Base-by-base conservation (phyloP, 2,329 filamentous ascomycete genomes). In the Venturia asperata region DNA sequence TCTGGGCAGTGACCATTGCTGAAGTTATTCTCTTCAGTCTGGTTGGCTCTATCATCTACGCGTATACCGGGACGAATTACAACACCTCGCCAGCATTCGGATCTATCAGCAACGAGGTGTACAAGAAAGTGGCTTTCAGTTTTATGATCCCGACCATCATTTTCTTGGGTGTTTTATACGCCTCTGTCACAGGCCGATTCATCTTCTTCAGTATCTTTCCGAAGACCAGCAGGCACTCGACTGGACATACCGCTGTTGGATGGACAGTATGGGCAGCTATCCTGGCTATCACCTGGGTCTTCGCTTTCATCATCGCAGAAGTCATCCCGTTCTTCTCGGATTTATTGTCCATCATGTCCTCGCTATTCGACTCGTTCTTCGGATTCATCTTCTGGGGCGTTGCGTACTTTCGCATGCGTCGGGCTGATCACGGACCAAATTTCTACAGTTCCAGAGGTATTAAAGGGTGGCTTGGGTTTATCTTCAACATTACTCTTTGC, bases 61-160 rank as follows among this genome's bases (percentile, higher is more conserved):
- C 82, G n/a, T 96, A 91, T 74, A 92, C 89, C 0, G 92, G 92
- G 61, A 92, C 88, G 64, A 88, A 96, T 73, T 96, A 96, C 80
- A 91, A 92, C 78, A 92, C 88, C 0, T 81, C 90, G 0, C 92
- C 92, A 0, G 92, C 92, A 0, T 97, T 97, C 70, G 92, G 91
- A 13, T 92, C 90, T 0, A 80, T 97, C 27, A 82, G 88, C 52
- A 85, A 90, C 60, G 80, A 84, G 24, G 68, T 88, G 1, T 94
- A 88, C 78, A 92, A 94, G 79, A 96, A 96, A 79, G 83, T 94
- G 1, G 85, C 90, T 0, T 97, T 96, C 77, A 92, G 89, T 15
- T 96, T 97, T 79, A 96, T 96, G 92, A 89, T 97, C 41, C 92
- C 92, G 0, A 97, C 92, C 0, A 83, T 97, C 69, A 91, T 97